A percentile compares a stretch with the other conserved stretches of the same genome.
Evolutionary conservation across 2,329 filamentous ascomycete species (phyloP).

Genomic region (Colletotrichum cordylinicola): DNA sequence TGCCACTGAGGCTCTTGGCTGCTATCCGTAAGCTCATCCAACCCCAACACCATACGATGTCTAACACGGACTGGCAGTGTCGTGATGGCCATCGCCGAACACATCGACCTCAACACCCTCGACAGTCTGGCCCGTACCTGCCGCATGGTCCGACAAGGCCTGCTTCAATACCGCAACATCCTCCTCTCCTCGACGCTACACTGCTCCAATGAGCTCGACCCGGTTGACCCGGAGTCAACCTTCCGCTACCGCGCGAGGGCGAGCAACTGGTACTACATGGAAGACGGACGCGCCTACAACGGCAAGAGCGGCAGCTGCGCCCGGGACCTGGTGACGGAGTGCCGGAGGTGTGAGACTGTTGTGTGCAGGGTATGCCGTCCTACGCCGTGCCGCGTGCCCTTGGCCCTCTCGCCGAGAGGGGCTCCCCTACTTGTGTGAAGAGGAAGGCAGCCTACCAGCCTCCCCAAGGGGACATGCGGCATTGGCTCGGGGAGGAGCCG

Average conservation of each 20-base stretch:
- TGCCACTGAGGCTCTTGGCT: slow-evolving; percentile 36
- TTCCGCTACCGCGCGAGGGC: slow-evolving; percentile 64
- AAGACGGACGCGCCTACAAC: slow-evolving; percentile 57
- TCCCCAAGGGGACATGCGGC: neutral
- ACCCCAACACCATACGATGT: too few species aligned
- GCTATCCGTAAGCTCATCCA: slow-evolving; percentile 38
- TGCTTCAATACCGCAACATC: slow-evolving; percentile 79
- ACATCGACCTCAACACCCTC: slow-evolving; percentile 86
- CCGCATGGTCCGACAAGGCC: slow-evolving; percentile 76
- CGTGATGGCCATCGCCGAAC: slow-evolving; percentile 74
- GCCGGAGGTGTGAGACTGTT: slow-evolving; percentile 76
- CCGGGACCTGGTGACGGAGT: slow-evolving; percentile 84
- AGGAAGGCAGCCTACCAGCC: neutral
- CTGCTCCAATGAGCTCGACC: slow-evolving; percentile 74
- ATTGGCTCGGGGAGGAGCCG: neutral
- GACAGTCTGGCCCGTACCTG: slow-evolving; percentile 84
- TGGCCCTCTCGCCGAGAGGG: neutral
- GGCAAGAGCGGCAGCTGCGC: slow-evolving; percentile 83
- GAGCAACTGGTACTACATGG: slow-evolving; percentile 65
- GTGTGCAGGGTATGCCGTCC: slow-evolving; percentile 75
- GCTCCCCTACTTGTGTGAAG: neutral
- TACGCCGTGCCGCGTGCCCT: slow-evolving; percentile 11
- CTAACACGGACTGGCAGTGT: slow-evolving; percentile 59
- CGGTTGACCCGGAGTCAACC: slow-evolving; percentile 60
- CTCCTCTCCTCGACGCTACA: slow-evolving; percentile 78